These are phyloP conservation scores for Amanita inopinata DNA, from an alignment of 768 basidiomycete genomes.

Conservation along the genomic window DNA sequence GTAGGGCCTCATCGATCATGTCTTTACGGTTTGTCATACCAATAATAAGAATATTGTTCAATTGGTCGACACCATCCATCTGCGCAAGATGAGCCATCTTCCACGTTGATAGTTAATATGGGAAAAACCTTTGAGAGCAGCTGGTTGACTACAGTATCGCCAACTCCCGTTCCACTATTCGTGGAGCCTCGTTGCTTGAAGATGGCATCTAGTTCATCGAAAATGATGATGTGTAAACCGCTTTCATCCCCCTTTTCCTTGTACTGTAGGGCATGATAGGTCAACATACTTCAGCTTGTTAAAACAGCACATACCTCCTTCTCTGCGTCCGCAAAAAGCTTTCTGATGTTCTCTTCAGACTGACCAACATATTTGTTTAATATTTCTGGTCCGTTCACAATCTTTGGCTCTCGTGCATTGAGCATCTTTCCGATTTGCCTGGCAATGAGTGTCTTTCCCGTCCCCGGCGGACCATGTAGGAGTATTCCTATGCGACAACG, in stretches of 20 bases:
- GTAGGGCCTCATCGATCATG: conserved; percentile 97
- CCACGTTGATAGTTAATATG: no score
- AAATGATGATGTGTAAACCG: conserved; percentile 97
- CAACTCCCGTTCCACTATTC: conserved; percentile 87
- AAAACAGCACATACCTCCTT: conserved; percentile 73
- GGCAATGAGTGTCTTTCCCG: conserved; percentile 96
- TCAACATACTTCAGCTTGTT: no score
- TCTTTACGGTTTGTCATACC: conserved; percentile 98
- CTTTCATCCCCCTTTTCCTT: conserved; percentile 97
- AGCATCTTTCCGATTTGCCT: conserved; percentile 99
- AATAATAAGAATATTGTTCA: conserved; percentile 98
- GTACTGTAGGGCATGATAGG: conserved; percentile 51
- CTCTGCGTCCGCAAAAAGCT: conserved; percentile 97
- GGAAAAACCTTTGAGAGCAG: conserved; percentile 90
- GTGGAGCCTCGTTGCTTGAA: conserved; percentile 98
- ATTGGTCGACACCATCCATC: conserved; percentile 99
- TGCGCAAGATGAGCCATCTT: no score
- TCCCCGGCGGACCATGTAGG: conserved; percentile 93
- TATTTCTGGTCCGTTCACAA: conserved; percentile 97
- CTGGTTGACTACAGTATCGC: conserved; percentile 99
- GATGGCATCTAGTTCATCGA: conserved; percentile 96
- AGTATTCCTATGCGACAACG: conserved; percentile 58
- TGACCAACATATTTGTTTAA: conserved; percentile 96
- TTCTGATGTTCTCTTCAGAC: conserved; percentile 95
- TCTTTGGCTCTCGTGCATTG: conserved; percentile 94